phyloP scores from a whole-genome alignment of 1,284 basidiomycete species.

The Dichomitus squalens region DNA sequence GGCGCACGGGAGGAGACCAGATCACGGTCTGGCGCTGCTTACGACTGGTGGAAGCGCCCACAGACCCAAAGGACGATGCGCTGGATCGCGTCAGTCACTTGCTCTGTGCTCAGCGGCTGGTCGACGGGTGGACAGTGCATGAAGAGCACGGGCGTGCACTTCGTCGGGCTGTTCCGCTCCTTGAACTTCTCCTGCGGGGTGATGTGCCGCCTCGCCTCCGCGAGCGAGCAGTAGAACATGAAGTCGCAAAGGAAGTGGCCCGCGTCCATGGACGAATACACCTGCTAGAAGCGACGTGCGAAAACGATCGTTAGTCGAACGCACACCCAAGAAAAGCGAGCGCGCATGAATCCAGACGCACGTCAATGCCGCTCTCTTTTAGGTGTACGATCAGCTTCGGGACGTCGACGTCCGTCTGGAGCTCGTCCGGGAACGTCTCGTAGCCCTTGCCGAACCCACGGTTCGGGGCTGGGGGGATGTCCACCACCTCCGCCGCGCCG shows the following conservation, averaged over 20 bases:
- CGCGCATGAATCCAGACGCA: constrained; percentile 35
- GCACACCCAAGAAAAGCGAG: background rate
- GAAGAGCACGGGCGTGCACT: constrained; percentile 57
- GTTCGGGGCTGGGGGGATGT: constrained; percentile 37
- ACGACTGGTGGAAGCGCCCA: constrained; percentile 32
- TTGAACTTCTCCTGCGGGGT: constrained; percentile 53
- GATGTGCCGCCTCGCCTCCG: constrained; percentile 59
- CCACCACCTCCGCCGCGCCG: constrained; percentile 22
- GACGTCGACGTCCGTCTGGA: constrained; percentile 50
- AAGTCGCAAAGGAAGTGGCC: constrained; percentile 81
- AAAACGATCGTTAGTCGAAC: constrained; percentile 9
- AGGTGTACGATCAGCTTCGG: constrained; percentile 56
- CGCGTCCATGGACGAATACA: constrained; percentile 74
- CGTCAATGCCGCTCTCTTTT: constrained; percentile 59
- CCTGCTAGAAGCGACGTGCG: constrained; percentile 43
- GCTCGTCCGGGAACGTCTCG: constrained; percentile 46
- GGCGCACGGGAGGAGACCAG: background rate
- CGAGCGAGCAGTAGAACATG: constrained; percentile 78
- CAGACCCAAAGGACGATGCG: constrained; percentile 61
- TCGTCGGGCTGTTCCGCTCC: constrained; percentile 43
- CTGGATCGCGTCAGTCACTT: constrained; percentile 67
- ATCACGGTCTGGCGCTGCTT: background rate
- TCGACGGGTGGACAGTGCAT: constrained; percentile 71
- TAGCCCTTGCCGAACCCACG: constrained; percentile 57
- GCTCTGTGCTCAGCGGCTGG: constrained; percentile 60